These are phyloP conservation scores for Austroboletus rostrupii DNA, from an alignment of 1,284 basidiomycete genomes.

Conservation along the genomic window DNA sequence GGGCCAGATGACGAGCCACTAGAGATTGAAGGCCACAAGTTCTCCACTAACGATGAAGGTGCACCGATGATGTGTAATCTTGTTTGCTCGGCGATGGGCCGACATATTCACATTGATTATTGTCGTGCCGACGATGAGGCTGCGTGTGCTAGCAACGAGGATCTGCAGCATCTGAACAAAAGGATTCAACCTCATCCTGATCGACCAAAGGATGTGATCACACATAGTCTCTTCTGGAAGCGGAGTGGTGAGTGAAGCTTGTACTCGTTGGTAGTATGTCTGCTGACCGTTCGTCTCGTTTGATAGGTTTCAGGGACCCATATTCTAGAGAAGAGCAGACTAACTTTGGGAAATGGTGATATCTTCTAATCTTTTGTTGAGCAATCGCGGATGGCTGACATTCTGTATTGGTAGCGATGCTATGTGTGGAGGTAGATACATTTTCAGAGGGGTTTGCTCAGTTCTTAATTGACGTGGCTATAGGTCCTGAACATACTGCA, in stretches of 20 bases:
- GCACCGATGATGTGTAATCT: conserved; percentile 64
- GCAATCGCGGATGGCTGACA: background rate
- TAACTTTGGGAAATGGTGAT: conserved; percentile 52
- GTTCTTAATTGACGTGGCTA: too few relatives aligned
- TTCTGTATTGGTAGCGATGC: conserved; percentile 39
- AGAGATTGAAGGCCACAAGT: conserved; percentile 54
- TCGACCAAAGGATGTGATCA: conserved; percentile 49
- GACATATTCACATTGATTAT: conserved; percentile 55
- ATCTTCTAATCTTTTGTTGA: background rate
- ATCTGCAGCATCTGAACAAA: conserved; percentile 44
- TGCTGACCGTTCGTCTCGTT: background rate
- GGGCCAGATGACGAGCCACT: conserved; percentile 41
- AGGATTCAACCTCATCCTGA: conserved; percentile 43
- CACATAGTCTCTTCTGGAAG: conserved; percentile 55
- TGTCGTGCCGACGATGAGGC: conserved; percentile 41
- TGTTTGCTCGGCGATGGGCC: conserved; percentile 50
- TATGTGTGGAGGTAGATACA: conserved; percentile 38
- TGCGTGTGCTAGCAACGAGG: conserved; percentile 37
- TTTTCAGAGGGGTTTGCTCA: background rate
- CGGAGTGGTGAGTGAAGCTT: conserved; percentile 39
- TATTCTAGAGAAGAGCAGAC: conserved; percentile 53
- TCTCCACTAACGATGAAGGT: conserved; percentile 54
- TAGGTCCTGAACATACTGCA: conserved; percentile 44
- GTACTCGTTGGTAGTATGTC: background rate
- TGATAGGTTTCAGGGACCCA: conserved; percentile 42